Percentiles rank a stretch among this genome's conserved stretches.
Evolutionary conservation across 352 stramenopile species (phyloP).

Genomic region (Plasmopara viticola): DNA sequence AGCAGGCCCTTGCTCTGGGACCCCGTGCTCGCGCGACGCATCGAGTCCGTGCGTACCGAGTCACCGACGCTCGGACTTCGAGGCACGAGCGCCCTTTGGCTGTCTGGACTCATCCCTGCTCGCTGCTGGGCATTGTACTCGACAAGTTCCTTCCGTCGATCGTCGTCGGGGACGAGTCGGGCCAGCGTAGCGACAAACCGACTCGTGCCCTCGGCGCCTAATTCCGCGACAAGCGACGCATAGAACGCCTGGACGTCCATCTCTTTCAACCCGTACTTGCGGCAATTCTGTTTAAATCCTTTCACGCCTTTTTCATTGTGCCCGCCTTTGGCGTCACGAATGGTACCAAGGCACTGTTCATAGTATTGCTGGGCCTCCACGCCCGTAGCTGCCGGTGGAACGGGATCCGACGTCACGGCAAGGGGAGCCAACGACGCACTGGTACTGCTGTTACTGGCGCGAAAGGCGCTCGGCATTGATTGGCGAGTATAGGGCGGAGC

Average conservation of each 20-base stretch:
- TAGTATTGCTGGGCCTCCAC: conserved; percentile 48
- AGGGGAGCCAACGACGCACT: conserved; percentile 11
- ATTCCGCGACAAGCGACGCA: conserved; percentile 37
- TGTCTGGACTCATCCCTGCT: conserved; percentile 7
- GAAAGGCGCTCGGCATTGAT: conserved; percentile 21
- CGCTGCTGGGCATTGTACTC: conserved; percentile 41
- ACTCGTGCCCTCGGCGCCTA: conserved; percentile 35
- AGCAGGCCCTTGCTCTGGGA: conserved; percentile 38
- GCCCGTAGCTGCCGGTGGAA: conserved; percentile 44
- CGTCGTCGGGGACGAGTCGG: conserved; percentile 48
- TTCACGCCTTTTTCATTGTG: conserved; percentile 53
- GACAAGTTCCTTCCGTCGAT: conserved; percentile 40
- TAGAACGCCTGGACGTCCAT: conserved; percentile 55
- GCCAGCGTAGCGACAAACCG: conserved; percentile 44
- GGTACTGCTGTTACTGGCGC: conserved; percentile 15
- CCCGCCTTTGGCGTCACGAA: conserved; percentile 38
- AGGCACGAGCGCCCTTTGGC: conserved; percentile 14
- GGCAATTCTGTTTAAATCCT: conserved; percentile 63
- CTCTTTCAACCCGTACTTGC: conserved; percentile 41
- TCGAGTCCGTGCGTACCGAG: conserved; percentile 35
- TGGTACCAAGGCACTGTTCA: conserved; percentile 51
- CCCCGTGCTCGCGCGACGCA: conserved; percentile 6
- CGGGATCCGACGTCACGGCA: conserved; percentile 20
- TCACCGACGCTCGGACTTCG: conserved; percentile 24
- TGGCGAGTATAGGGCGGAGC: conserved; percentile 13